Evolutionary conservation across 1,139 yeast species (phyloP).

Genomic region (Debaryomyces udenii): DNA sequence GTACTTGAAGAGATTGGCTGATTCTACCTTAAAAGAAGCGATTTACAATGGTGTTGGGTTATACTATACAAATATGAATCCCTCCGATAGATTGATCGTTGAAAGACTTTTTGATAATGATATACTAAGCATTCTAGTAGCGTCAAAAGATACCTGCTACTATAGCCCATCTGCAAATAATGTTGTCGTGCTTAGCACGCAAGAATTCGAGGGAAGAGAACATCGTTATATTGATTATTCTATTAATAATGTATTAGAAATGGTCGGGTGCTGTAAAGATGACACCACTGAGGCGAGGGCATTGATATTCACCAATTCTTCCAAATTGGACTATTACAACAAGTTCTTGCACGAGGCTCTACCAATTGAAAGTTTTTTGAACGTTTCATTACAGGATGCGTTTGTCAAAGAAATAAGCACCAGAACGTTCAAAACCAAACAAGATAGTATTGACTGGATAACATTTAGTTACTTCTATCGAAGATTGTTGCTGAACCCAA

Average conservation of each 20-base stretch:
- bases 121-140: constrained; percentile 55
- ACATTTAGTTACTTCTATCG: constrained; percentile 84
- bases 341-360: constrained; percentile 74
- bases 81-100: constrained; percentile 55
- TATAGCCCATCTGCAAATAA: constrained; percentile 55
- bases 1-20: constrained; percentile 49
- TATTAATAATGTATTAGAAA: constrained; percentile 65
- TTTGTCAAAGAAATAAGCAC: constrained; percentile 73
- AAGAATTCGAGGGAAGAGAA: constrained; percentile 71
- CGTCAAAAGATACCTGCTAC: constrained; percentile 57
- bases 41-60: constrained; percentile 71
- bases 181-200: constrained; percentile 73
- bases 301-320: constrained; percentile 57
- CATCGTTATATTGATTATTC: constrained; percentile 72
- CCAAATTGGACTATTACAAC: constrained; percentile 64
- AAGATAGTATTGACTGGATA: constrained; percentile 89
- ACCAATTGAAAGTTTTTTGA: constrained; percentile 82
- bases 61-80: constrained; percentile 61
- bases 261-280: constrained; percentile 64
- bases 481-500: constrained; percentile 79
- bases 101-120: constrained; percentile 54
- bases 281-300: constrained; percentile 36
- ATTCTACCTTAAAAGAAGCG: constrained; percentile 45
- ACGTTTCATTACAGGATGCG: constrained; percentile 60
- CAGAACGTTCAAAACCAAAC: constrained; percentile 66